Percentiles rank a stretch among this genome's conserved stretches.
phyloP scores from a whole-genome alignment of 2,329 filamentous ascomycete genomes.

The Cordyceps farinosa region DNA sequence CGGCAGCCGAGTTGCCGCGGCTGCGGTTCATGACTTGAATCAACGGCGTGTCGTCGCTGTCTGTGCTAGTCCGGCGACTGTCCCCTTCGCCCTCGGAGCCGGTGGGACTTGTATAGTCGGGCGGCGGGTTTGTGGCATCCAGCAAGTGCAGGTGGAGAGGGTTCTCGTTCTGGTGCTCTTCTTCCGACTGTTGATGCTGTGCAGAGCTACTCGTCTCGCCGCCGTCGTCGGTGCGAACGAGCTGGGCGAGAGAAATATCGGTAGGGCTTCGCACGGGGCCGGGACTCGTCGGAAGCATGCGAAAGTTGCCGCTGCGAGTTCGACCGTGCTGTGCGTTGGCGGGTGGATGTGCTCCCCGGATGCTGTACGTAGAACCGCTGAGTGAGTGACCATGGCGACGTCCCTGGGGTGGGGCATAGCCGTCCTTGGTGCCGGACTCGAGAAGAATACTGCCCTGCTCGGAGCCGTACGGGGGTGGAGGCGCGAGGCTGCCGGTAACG shows the following conservation, averaged over 20 bases:
- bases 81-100: conserved; percentile 46
- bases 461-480: conserved; percentile 92
- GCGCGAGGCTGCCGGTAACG: conserved; percentile 90
- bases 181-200: conserved; percentile 24
- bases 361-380: conserved; percentile 34
- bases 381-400: conserved; percentile 47
- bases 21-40: conserved; percentile 50
- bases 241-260: conserved; percentile 88
- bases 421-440: conserved; percentile 72
- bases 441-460: conserved; percentile 95
- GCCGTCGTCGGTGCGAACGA: conserved; percentile 67
- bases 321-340: conserved; percentile 65
- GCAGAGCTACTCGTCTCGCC: conserved; percentile 62
- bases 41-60: conserved; percentile 54
- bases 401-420: conserved; percentile 43
- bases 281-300: conserved; percentile 76
- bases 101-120: conserved; percentile 66
- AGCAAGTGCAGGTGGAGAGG: conserved; percentile 43
- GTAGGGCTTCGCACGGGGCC: conserved; percentile 88
- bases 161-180: conserved; percentile 32
- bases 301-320: conserved; percentile 73
- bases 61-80: conserved; percentile 55
- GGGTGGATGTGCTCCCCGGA: conserved; percentile 38
- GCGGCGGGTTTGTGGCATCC: conserved; percentile 61
- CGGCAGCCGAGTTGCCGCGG: conserved; percentile 46